These are phyloP conservation scores for Allodekkera sacchari DNA, from an alignment of 805 yeast species.

Conservation along the genomic window DNA sequence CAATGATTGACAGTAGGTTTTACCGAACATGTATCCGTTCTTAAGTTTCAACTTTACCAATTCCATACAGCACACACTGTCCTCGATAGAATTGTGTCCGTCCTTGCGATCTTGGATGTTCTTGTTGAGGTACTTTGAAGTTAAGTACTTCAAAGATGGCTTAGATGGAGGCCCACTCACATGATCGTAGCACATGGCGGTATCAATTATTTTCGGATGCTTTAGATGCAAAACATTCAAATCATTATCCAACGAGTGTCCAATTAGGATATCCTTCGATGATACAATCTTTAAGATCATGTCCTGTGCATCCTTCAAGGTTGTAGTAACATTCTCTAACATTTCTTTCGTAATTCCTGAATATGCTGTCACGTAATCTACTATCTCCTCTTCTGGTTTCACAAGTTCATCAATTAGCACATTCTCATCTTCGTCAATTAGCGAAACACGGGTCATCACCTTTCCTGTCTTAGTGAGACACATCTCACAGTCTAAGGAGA, in stretches of 20 bases:
- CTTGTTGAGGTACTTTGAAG: slow-evolving; percentile 43
- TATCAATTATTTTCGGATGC: slow-evolving; percentile 75
- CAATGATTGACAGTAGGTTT: slow-evolving; percentile 31
- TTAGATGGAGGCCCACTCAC: slow-evolving; percentile 75
- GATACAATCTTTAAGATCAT: slow-evolving; percentile 40
- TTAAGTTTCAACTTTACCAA: slow-evolving; percentile 60
- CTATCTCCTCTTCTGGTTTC: slow-evolving; percentile 65
- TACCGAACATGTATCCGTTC: slow-evolving; percentile 64
- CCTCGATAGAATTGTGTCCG: slow-evolving; percentile 87
- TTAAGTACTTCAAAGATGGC: slow-evolving; percentile 70
- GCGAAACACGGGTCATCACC: slow-evolving; percentile 69
- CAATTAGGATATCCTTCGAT: slow-evolving; percentile 62
- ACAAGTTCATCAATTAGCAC: slow-evolving; percentile 68
- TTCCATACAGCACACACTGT: slow-evolving; percentile 72
- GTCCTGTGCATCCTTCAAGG: slow-evolving; percentile 59
- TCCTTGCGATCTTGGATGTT: slow-evolving; percentile 55
- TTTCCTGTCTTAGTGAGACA: slow-evolving; percentile 55
- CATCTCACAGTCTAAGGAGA: slow-evolving; percentile 93
- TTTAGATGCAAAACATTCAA: slow-evolving; percentile 58
- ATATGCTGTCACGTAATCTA: slow-evolving; percentile 72
- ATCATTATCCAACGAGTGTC: slow-evolving; percentile 88
- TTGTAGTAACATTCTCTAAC: slow-evolving; percentile 53
- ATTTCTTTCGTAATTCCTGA: slow-evolving; percentile 81
- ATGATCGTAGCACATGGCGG: slow-evolving; percentile 70
- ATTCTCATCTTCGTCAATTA: slow-evolving; percentile 55